Conservation (phyloP, 139 green algal genomes). For the Deuterostichococcus epilithicus region DNA sequence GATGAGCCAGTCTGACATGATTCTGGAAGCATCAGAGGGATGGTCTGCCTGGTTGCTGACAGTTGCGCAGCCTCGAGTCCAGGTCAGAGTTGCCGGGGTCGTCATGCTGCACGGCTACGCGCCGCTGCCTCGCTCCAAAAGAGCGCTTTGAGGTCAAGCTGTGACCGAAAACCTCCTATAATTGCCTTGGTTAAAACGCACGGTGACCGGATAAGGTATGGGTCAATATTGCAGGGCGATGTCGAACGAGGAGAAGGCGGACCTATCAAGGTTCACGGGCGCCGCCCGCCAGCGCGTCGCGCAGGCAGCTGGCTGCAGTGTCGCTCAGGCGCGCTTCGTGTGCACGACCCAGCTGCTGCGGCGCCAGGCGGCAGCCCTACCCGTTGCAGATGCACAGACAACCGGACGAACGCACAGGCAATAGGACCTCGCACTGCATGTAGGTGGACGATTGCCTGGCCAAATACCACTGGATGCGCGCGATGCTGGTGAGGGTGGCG, state of each 20-base stretch:
- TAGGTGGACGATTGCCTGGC: constrained; percentile 24
- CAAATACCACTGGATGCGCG: constrained; percentile 17
- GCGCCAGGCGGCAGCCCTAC: not conserved
- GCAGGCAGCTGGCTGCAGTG: constrained; percentile 3
- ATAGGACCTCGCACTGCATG: not conserved
- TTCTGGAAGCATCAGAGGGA: not conserved
- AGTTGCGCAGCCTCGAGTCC: not conserved
- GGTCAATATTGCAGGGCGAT: constrained; percentile 4
- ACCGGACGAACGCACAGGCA: not conserved
- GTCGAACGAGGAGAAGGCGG: constrained; percentile 9
- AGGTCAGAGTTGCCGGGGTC: not conserved
- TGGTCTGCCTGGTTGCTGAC: not conserved
- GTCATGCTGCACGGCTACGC: too few species aligned
- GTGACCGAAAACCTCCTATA: not conserved
- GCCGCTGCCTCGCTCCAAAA: too few species aligned
- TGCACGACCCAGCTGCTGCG: not conserved
- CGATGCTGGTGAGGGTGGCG: constrained; percentile 9
- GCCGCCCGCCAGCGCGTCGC: constrained; percentile 5
- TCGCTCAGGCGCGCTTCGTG: not conserved
- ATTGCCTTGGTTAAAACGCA: not conserved
- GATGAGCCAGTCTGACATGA: not conserved
- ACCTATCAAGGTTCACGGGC: not conserved
- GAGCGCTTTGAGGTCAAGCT: too few species aligned
- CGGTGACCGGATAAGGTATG: not conserved
- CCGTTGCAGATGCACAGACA: not conserved